These are phyloP conservation scores for Citrus maxima DNA, from an alignment of 345 rosid species.

Conservation along the genomic window DNA sequence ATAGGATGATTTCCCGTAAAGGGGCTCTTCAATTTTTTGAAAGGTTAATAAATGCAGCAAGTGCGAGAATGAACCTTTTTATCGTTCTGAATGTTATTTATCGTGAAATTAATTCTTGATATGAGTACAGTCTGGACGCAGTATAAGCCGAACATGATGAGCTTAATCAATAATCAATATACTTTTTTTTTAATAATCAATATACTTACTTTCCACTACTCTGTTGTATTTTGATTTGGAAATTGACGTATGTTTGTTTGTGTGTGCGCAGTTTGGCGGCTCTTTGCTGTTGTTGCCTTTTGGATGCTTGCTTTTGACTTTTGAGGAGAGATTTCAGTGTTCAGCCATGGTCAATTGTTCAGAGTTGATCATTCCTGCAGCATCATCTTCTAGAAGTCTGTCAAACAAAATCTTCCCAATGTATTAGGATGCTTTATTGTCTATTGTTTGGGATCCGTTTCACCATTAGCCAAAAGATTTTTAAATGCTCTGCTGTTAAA, in stretches of 20 bases:
- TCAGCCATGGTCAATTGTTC: constrained; percentile 2
- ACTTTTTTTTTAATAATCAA: not conserved
- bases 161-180: not conserved
- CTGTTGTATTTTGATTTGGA: not conserved
- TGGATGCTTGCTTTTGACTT: constrained; percentile 62
- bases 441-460: not conserved
- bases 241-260: not conserved
- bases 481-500: not conserved
- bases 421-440: not conserved
- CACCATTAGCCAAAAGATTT: not conserved
- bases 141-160: not conserved
- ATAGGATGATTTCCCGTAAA: too few relatives aligned
- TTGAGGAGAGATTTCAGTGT: constrained; percentile 19
- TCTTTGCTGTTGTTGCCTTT: constrained; percentile 72
- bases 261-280: constrained; percentile 57
- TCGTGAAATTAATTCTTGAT: too few relatives aligned
- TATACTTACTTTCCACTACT: not conserved
- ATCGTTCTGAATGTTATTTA: too few relatives aligned
- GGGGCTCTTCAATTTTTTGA: too few relatives aligned
- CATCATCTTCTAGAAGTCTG: not conserved
- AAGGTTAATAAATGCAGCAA: too few relatives aligned
- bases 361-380: not conserved
- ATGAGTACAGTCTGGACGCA: too few relatives aligned
- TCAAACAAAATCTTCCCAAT: not conserved
- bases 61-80: too few relatives aligned